phyloP scores from a whole-genome alignment of 2,329 filamentous ascomycete species.

The Aspergillus niger region DNA sequence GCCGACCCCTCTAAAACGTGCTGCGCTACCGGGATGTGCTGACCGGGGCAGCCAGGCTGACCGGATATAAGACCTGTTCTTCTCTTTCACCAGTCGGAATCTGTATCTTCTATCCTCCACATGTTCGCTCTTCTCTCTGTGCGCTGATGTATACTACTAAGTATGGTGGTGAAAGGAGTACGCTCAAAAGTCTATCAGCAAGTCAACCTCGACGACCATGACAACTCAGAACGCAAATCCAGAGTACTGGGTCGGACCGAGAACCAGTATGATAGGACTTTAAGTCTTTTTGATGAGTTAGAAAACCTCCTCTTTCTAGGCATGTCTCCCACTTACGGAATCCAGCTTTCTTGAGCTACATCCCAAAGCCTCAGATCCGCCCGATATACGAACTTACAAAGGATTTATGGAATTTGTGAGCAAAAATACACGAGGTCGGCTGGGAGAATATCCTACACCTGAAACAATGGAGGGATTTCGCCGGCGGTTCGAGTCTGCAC shows the following conservation, averaged over 20 bases:
- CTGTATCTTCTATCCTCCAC: background rate
- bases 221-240: background rate
- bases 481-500: background rate
- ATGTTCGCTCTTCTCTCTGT: background rate
- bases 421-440: background rate
- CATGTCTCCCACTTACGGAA: no score
- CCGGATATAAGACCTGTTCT: background rate
- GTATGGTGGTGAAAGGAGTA: background rate
- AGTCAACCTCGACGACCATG: background rate
- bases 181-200: background rate
- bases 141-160: background rate
- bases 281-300: background rate
- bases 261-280: background rate
- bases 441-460: background rate
- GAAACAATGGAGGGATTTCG: background rate
- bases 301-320: background rate
- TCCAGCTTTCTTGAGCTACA: background rate
- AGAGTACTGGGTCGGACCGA: background rate
- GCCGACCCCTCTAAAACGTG: background rate
- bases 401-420: background rate
- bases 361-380: background rate
- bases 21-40: background rate
- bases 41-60: background rate
- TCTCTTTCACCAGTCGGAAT: background rate
- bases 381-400: background rate